Percentiles rank a stretch among this genome's conserved stretches.
Evolutionary conservation across 1,139 yeast genomes (phyloP).

Genomic region (Diutina rugosa): DNA sequence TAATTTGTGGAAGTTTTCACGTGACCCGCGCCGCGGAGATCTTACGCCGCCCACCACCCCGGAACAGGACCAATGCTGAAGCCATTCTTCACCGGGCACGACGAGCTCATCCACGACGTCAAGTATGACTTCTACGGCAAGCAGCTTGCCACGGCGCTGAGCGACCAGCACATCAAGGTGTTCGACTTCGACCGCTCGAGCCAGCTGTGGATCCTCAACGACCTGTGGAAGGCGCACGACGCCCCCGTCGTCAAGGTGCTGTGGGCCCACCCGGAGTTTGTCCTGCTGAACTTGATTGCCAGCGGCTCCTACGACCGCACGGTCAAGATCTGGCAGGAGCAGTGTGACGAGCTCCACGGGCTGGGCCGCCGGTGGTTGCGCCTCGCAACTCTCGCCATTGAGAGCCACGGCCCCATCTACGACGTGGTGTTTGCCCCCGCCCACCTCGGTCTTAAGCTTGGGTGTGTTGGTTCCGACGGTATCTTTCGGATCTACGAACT

Average conservation of each 20-base stretch:
- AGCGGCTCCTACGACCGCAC: slow-evolving; percentile 86
- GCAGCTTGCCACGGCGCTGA: slow-evolving; percentile 82
- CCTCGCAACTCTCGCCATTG: slow-evolving; percentile 59
- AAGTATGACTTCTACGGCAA: slow-evolving; percentile 85
- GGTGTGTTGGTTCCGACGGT: slow-evolving; percentile 87
- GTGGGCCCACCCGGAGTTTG: slow-evolving; percentile 94
- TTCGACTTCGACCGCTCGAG: slow-evolving; percentile 53
- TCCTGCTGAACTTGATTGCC: slow-evolving; percentile 60
- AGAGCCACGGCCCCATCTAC: slow-evolving; percentile 80
- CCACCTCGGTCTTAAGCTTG: slow-evolving; percentile 71
- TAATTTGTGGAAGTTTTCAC: no score
- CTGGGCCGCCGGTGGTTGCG: slow-evolving; percentile 76
- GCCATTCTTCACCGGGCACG: slow-evolving; percentile 82
- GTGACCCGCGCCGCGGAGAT: no score
- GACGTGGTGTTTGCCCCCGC: slow-evolving; percentile 85
- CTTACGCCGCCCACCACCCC: background rate
- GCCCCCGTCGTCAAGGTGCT: slow-evolving; percentile 68
- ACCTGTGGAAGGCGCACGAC: slow-evolving; percentile 93
- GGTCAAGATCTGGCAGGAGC: slow-evolving; percentile 84
- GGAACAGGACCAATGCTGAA: slow-evolving; percentile 16
- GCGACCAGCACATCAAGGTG: slow-evolving; percentile 84
- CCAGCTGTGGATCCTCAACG: slow-evolving; percentile 64
- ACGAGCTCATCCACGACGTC: slow-evolving; percentile 79
- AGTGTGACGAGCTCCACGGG: slow-evolving; percentile 60
- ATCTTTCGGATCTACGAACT: slow-evolving; percentile 79